Conservation (phyloP, 2,329 filamentous ascomycete genomes). For the Ploettnerulaceae sp. region DNA sequence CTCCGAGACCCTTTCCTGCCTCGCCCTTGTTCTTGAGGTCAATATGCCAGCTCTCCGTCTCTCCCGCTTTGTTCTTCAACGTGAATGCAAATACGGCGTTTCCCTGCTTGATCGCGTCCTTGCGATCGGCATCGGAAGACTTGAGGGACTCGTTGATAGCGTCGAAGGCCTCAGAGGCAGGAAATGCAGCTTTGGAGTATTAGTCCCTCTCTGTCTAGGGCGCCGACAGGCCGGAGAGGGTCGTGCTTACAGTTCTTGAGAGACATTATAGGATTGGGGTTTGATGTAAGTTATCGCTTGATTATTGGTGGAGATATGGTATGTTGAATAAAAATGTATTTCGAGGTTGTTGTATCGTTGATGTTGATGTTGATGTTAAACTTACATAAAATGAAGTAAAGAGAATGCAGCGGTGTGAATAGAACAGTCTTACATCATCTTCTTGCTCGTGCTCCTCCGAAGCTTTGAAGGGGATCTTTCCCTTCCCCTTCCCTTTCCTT, state of each 20-base stretch:
- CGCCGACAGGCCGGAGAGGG: neutral
- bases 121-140: conserved; percentile 65
- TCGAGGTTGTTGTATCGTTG: neutral
- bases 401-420: neutral
- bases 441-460: conserved; percentile 5
- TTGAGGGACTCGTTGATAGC: conserved; percentile 70
- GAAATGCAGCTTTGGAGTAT: conserved; percentile 63
- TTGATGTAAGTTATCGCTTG: neutral
- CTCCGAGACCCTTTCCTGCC: conserved; percentile 71
- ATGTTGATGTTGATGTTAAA: no score
- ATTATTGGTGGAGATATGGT: neutral
- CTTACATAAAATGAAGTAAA: neutral
- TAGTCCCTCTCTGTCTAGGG: conserved; percentile 2
- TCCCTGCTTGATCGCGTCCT: conserved; percentile 85
- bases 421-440: neutral
- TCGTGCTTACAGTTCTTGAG: conserved; percentile 60
- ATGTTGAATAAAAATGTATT: neutral
- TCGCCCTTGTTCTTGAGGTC: conserved; percentile 88
- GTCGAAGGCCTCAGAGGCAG: conserved; percentile 88
- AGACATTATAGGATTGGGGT: conserved; percentile 49
- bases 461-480: neutral
- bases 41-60: conserved; percentile 86
- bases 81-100: conserved; percentile 86
- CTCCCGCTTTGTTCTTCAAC: conserved; percentile 79
- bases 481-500: neutral